Evolutionary conservation across 2,329 filamentous ascomycete genomes (phyloP).

Genomic region (Pestalotiopsis sp.): DNA sequence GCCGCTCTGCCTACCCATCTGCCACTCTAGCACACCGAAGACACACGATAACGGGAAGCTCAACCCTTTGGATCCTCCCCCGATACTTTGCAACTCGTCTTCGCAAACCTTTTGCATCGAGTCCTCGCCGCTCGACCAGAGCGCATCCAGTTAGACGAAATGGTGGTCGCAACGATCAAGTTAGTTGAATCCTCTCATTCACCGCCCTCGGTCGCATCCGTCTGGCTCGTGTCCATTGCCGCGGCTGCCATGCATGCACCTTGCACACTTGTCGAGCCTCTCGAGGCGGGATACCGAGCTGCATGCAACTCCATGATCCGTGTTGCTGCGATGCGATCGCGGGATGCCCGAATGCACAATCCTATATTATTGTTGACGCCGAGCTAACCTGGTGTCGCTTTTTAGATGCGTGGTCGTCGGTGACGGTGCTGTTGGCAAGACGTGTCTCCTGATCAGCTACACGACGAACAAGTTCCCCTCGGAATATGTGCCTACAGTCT

Average conservation of each 20-base stretch:
- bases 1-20: background rate
- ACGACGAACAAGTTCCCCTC: slow-evolving; percentile 99
- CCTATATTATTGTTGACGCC: background rate
- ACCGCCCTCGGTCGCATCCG: slow-evolving; percentile 20
- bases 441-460: slow-evolving; percentile 97
- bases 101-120: slow-evolving; percentile 3
- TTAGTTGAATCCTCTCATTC: slow-evolving; percentile 41
- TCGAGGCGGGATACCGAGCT: background rate
- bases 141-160: slow-evolving; percentile 46
- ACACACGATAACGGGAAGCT: background rate
- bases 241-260: background rate
- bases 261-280: background rate
- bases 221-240: slow-evolving; percentile 14
- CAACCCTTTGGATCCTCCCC: slow-evolving; percentile 2
- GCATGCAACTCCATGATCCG: background rate
- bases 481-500: slow-evolving; percentile 99
- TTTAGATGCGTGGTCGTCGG: slow-evolving; percentile 95
- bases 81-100: slow-evolving; percentile 5
- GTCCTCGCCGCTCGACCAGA: slow-evolving; percentile 36
- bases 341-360: background rate
- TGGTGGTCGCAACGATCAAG: slow-evolving; percentile 69
- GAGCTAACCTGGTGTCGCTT: background rate
- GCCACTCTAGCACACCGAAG: background rate
- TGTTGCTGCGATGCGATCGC: background rate
- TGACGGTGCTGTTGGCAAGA: slow-evolving; percentile 99